Conservation (phyloP, 1,284 basidiomycete species). For the Papiliotrema terrestris region DNA sequence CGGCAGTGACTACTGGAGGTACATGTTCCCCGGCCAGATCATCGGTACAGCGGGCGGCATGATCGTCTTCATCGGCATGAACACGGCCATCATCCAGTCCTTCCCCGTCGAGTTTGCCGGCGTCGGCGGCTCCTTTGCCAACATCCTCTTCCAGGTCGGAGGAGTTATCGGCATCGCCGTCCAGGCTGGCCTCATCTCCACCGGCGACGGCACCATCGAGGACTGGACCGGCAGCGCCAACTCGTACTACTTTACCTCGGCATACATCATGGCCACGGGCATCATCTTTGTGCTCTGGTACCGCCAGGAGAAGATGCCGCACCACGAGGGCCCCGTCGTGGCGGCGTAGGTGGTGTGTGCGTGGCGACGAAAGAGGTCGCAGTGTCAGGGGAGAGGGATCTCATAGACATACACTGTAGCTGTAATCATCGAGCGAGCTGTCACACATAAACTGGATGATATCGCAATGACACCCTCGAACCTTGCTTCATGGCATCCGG, state of each 20-base stretch:
- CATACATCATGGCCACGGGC: slow-evolving; percentile 35
- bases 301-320: slow-evolving; percentile 36
- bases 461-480: too few relatives aligned
- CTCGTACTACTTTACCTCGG: slow-evolving; percentile 40
- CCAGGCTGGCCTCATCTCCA: slow-evolving; percentile 36
- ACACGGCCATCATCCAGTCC: slow-evolving; percentile 1
- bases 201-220: slow-evolving; percentile 29
- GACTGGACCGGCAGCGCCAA: slow-evolving; percentile 40
- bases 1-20: slow-evolving; percentile 44
- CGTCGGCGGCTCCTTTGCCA: slow-evolving; percentile 37
- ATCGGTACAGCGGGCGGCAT: slow-evolving; percentile 37
- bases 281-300: slow-evolving; percentile 37
- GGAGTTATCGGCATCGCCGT: slow-evolving; percentile 45
- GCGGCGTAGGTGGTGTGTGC: neutral
- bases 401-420: too few relatives aligned
- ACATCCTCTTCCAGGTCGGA: slow-evolving; percentile 47
- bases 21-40: slow-evolving; percentile 41
- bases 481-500: too few relatives aligned
- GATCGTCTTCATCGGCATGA: slow-evolving; percentile 42
- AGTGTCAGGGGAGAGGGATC: too few relatives aligned
- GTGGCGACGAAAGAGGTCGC: too few relatives aligned
- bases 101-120: slow-evolving; percentile 36
- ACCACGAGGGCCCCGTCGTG: slow-evolving; percentile 14
- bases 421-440: too few relatives aligned
- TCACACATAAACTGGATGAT: too few relatives aligned